Conservation (phyloP, 208 protist genomes). For the Leptomonas pyrrhocoris region DNA sequence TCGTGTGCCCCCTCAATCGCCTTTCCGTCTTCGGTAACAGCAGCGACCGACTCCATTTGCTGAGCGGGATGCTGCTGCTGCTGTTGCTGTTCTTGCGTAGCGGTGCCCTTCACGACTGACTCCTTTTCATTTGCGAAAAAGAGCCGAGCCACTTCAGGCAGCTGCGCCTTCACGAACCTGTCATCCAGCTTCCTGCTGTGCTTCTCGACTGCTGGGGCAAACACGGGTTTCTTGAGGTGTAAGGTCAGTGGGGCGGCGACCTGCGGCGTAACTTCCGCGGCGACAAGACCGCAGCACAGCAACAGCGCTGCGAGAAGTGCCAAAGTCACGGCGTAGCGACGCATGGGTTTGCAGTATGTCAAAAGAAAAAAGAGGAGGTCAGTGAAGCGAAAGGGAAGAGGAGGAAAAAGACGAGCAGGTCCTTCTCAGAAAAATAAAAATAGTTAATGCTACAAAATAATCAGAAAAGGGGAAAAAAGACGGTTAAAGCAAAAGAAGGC, state of each 20-base stretch:
- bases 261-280: neutral
- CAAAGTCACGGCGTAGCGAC: neutral
- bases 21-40: neutral
- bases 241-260: neutral
- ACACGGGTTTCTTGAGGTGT: neutral
- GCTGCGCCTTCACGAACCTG: neutral
- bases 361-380: neutral
- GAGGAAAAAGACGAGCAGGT: neutral
- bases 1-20: neutral
- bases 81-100: too few species aligned
- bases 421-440: too few species aligned
- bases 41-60: neutral
- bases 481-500: too few species aligned
- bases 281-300: conserved; percentile 1
- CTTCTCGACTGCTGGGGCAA: neutral
- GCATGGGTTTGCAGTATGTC: neutral
- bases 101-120: neutral
- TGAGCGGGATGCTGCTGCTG: neutral
- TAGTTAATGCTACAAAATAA: too few species aligned
- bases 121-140: conserved; percentile 3
- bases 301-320: neutral
- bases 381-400: neutral
- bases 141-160: neutral
- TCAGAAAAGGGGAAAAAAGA: too few species aligned
- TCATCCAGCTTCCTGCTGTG: neutral